Evolutionary conservation across 768 basidiomycete genomes (phyloP).

Genomic region (Hirschioporus abietinus): DNA sequence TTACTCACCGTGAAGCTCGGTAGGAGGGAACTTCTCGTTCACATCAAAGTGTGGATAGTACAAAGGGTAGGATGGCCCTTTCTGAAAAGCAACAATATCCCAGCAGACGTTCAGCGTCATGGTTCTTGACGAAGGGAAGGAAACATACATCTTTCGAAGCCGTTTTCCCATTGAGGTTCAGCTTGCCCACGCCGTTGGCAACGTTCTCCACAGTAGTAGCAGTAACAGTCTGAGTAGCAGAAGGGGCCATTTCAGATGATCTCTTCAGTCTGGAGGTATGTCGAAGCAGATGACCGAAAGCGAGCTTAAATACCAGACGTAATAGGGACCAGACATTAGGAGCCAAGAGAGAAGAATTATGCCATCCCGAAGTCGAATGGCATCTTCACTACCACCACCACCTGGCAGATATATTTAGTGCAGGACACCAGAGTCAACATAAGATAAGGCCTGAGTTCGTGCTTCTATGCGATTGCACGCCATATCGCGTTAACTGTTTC

Average conservation of each 20-base stretch:
- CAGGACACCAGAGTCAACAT: neutral
- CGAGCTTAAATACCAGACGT: neutral
- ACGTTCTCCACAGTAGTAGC: neutral
- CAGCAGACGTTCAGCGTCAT: neutral
- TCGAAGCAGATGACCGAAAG: neutral
- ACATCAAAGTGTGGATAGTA: constrained; percentile 15
- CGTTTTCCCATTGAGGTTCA: neutral
- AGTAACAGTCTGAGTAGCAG: neutral
- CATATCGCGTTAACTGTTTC: neutral
- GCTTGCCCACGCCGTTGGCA: neutral
- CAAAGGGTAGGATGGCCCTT: constrained; percentile 13
- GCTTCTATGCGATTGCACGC: neutral
- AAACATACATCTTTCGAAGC: neutral
- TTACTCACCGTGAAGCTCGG: constrained; percentile 10
- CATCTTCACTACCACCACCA: neutral
- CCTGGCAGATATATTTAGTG: neutral
- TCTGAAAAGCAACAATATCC: constrained; percentile 2
- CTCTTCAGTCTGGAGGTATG: neutral
- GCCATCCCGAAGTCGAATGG: neutral
- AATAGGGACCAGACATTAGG: neutral
- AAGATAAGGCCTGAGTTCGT: neutral
- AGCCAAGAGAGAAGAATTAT: neutral
- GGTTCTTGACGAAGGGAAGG: neutral
- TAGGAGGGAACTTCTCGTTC: constrained; percentile 16
- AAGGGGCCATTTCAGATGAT: constrained; percentile 1